Evolutionary conservation across 2,329 filamentous ascomycete species (phyloP).

Genomic region (Colletotrichum godetiae): DNA sequence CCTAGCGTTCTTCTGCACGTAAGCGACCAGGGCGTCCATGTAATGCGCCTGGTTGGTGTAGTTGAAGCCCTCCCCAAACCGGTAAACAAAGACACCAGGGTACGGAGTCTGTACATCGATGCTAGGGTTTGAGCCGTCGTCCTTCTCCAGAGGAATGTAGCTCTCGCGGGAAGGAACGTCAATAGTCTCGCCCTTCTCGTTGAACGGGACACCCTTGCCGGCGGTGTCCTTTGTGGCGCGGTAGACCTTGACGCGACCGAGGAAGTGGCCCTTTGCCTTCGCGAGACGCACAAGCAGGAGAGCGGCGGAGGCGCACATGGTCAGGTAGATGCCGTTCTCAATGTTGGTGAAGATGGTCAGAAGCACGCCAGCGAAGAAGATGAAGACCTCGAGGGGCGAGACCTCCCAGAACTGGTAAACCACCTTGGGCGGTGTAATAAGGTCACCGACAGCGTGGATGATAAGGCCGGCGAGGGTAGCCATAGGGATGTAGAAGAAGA

Average conservation of each 20-base stretch:
- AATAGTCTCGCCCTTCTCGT: conserved; percentile 33
- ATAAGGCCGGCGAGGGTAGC: conserved; percentile 80
- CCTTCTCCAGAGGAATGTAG: conserved; percentile 54
- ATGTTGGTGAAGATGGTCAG: conserved; percentile 61
- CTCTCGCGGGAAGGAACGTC: conserved; percentile 43
- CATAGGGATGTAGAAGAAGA: conserved; percentile 86
- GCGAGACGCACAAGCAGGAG: conserved; percentile 59
- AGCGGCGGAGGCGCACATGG: conserved; percentile 54
- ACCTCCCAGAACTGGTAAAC: conserved; percentile 84
- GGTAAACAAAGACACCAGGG: conserved; percentile 64
- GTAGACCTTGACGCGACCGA: conserved; percentile 50
- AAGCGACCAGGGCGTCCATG: conserved; percentile 52
- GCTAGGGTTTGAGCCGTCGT: conserved; percentile 58
- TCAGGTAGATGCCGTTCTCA: conserved; percentile 62
- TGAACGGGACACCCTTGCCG: conserved; percentile 34
- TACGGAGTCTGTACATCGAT: conserved; percentile 55
- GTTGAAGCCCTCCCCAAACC: conserved; percentile 63
- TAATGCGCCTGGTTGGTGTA: conserved; percentile 64
- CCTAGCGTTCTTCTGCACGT: conserved; percentile 53
- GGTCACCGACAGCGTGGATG: conserved; percentile 83
- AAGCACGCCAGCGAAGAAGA: conserved; percentile 80
- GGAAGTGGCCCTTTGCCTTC: conserved; percentile 58
- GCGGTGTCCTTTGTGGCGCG: conserved; percentile 35
- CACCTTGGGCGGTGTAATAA: conserved; percentile 78
- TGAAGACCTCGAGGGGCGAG: conserved; percentile 77